Base-by-base conservation (phyloP, 2,329 filamentous ascomycete species). In the Anthostomella pinea region DNA sequence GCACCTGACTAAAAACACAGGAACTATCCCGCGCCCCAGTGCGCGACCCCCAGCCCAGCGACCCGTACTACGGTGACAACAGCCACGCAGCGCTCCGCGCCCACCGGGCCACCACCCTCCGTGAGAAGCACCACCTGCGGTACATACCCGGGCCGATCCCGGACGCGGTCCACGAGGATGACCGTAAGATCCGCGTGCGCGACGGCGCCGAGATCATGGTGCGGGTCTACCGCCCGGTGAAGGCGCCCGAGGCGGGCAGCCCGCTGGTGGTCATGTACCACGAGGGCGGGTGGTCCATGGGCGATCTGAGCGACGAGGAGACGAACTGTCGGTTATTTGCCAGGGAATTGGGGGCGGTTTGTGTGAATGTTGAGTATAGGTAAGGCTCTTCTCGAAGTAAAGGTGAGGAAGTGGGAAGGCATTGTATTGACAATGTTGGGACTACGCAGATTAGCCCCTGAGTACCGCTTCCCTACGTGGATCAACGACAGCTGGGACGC, bases 401-500 rank as follows among this genome's bases (percentile, higher is more conserved):
- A 11, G 8, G 5, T 13, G 6, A n/a, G 17, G 21, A 7, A 14
- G n/a, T n/a, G 30, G 13, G 8, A 20, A 15, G 19, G 30, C 5
- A 10, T 5, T 21, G 17, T 8, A 22, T 17, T 30, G 13, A 19
- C 9, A 9, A 30, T 6, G 9, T 8, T 10, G 6, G 13, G n/a
- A n/a, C n/a, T n/a, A n/a, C n/a, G n/a, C 29, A 48, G 61, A 20
- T 58, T 73, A 11, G 68, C 68, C 2, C 70, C 70, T 0, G 65
- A 73, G 38, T 45, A 68, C 43, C 60, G 61, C 10, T 75, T 72
- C 40, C 70, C 70, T 1, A 59, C 58, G 2, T 60, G 63, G 8
- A 53, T 64, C 10, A 48, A 66, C 16, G 71, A 74, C 44, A 56
- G 57, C 14, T 72, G 62, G 59, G 70, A 73, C 49, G 63, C 61